Base-by-base conservation (phyloP, 1,284 basidiomycete genomes). In the Irpex sp. region DNA sequence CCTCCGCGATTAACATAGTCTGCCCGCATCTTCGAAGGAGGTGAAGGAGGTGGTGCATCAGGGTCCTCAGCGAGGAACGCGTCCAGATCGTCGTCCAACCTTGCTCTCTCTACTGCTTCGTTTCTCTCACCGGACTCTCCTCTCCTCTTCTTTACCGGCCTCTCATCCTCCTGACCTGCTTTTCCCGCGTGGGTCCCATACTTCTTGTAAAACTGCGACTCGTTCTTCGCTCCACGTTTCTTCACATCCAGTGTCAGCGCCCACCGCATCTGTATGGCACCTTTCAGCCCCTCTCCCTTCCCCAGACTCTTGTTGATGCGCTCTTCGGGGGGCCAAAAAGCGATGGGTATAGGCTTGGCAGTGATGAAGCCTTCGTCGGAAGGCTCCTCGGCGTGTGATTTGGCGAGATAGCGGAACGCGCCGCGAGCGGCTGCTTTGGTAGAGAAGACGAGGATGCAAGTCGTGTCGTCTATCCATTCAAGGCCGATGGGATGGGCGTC, bases 381-480 rank as follows among this genome's bases (percentile, higher is more conserved):
- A 37, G 79, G 75, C 36, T 81, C 79, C 66, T 87, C 85, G 13
- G 75, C 70, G 7, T 74, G 68, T 3, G 80, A 77, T 70, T 85
- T 87, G 62, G 80, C 79, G 26, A 92, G 79, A 21, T 71, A 71
- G 7, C 75, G 73, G 67, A 82, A 81, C 0, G 84, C 90, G 1
- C 74, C 69, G 6, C 81, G 82, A 7, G 89, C 88, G 5, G 78
- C 73, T 44, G 74, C 67, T 59, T 81, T 85, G 26, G 84, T 78
- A 9, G 82, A 75, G 70, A 91, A 93, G 57, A 93, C 87, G 61
- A 93, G 77, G 4, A 93, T 81, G 69, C 90, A 92, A 34, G 88
- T 90, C 34, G 78, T 86, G 75, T 93, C 91, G 71, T 92, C 85
- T 7, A 93, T 81, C 91, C 91, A 92, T 73, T 93, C 89, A 7